A percentile compares a stretch with the other conserved stretches of the same genome.
phyloP scores from a whole-genome alignment of 2,329 filamentous ascomycete species.

The Alternaria hordeiaustralica region DNA sequence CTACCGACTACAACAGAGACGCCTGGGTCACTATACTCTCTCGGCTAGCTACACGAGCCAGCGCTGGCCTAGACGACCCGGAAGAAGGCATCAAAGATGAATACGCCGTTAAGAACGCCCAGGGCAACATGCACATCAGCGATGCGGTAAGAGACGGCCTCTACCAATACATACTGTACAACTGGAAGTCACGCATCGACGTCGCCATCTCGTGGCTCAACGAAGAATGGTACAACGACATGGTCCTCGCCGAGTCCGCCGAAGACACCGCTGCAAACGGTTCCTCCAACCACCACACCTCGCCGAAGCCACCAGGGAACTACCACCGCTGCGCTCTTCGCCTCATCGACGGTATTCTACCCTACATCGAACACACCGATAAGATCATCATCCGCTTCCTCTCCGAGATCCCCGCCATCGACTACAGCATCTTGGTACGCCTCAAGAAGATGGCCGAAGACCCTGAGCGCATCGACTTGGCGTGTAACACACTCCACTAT shows the following conservation, averaged over 20 bases:
- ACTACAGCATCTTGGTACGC: conserved; percentile 71
- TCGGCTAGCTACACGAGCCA: conserved; percentile 80
- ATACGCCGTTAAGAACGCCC: conserved; percentile 44
- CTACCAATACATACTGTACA: conserved; percentile 86
- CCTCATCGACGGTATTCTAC: conserved; percentile 86
- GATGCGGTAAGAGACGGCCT: conserved; percentile 79
- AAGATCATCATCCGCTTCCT: conserved; percentile 89
- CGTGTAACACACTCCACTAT: conserved; percentile 64
- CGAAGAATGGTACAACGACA: conserved; percentile 98
- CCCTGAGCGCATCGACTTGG: conserved; percentile 67
- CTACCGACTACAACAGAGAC: conserved; percentile 82
- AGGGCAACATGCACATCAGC: conserved; percentile 58
- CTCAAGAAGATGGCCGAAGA: conserved; percentile 70
- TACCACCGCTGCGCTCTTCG: conserved; percentile 82
- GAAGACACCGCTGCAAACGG: conserved; percentile 30
- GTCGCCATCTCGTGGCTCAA: conserved; percentile 92
- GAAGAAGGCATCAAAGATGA: conserved; percentile 68
- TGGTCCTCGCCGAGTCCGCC: conserved; percentile 56
- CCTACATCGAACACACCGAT: conserved; percentile 90
- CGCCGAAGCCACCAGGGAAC: conserved; percentile 54
- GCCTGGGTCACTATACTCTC: conserved; percentile 90
- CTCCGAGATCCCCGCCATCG: conserved; percentile 86
- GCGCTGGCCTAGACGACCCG: conserved; percentile 73
- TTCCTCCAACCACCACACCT: conserved; percentile 55
- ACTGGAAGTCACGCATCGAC: conserved; percentile 89